A percentile compares a stretch with the other conserved stretches of the same genome.
Evolutionary conservation across 23 red algal genomes (phyloP).

Genomic region (Gracilaria caudata): DNA sequence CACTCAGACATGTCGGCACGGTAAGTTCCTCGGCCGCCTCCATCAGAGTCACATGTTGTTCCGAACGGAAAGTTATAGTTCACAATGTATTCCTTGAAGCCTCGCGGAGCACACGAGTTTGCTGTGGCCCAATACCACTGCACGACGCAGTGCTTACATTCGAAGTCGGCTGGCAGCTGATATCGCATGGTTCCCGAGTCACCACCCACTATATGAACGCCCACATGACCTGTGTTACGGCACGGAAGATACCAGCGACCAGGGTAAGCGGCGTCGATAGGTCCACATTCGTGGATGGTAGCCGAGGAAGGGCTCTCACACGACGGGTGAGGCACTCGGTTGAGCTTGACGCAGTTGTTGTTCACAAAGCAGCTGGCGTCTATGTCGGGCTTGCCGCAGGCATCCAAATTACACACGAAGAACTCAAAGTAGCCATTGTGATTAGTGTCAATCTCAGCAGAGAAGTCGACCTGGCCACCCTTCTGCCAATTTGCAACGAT

Average conservation of each 20-base stretch:
- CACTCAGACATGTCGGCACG: conserved; percentile 41
- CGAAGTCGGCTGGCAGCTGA: conserved; percentile 36
- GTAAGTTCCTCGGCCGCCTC: conserved; percentile 40
- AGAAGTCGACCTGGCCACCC: conserved; percentile 48
- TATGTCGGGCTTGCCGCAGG: conserved; percentile 38
- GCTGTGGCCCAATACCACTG: conserved; percentile 73
- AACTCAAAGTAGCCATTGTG: conserved; percentile 78
- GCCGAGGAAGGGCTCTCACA: conserved; percentile 38
- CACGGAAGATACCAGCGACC: conserved; percentile 69
- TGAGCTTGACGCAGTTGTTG: conserved; percentile 44
- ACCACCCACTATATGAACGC: conserved; percentile 68
- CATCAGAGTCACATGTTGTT: conserved; percentile 55
- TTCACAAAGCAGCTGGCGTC: conserved; percentile 33
- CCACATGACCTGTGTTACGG: conserved; percentile 50
- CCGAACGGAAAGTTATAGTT: conserved; percentile 47
- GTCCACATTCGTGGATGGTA: conserved; percentile 59
- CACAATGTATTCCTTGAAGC: conserved; percentile 53
- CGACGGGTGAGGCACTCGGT: conserved; percentile 34
- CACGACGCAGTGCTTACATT: conserved; percentile 57
- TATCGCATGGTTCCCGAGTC: conserved; percentile 59
- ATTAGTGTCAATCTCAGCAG: conserved; percentile 56
- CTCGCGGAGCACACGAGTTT: conserved; percentile 66
- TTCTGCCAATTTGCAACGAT: conserved; percentile 51
- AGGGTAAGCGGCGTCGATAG: conserved; percentile 61
- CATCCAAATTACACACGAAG: conserved; percentile 62